These are phyloP conservation scores for Yamadazyma atmosphaerica DNA, from an alignment of 1,139 yeast genomes.

Conservation along the genomic window DNA sequence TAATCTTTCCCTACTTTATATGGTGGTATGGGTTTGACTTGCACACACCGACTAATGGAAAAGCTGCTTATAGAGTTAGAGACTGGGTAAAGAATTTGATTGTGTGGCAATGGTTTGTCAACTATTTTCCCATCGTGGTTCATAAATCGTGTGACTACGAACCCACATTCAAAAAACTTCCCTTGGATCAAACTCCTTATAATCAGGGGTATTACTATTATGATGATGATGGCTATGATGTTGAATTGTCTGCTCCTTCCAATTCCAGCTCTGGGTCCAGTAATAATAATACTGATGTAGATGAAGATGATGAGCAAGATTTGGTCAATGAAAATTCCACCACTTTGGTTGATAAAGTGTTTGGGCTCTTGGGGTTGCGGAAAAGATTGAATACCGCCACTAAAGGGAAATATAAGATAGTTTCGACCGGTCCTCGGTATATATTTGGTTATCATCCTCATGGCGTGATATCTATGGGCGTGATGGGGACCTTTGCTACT, in stretches of 20 bases:
- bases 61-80: slow-evolving; percentile 57
- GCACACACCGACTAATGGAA: slow-evolving; percentile 74
- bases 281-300: slow-evolving; percentile 1
- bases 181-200: slow-evolving; percentile 14
- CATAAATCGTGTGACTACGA: slow-evolving; percentile 70
- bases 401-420: slow-evolving; percentile 22
- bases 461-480: slow-evolving; percentile 93
- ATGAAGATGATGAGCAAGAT: slow-evolving; percentile 45
- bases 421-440: slow-evolving; percentile 71
- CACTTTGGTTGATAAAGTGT: slow-evolving; percentile 37
- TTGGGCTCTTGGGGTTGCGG: slow-evolving; percentile 38
- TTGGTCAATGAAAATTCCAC: slow-evolving; percentile 40
- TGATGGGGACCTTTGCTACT: slow-evolving; percentile 81
- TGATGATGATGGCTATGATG: background rate
- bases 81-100: slow-evolving; percentile 55
- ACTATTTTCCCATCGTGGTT: slow-evolving; percentile 78
- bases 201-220: slow-evolving; percentile 8
- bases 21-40: slow-evolving; percentile 59
- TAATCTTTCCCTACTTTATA: slow-evolving; percentile 54
- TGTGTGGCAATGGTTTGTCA: slow-evolving; percentile 74
- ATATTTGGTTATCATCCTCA: slow-evolving; percentile 96
- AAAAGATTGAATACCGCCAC: slow-evolving; percentile 36
- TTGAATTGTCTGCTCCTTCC: slow-evolving; percentile 3
- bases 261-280: background rate
- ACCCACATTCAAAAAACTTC: slow-evolving; percentile 63